A percentile compares a stretch with the other conserved stretches of the same genome.
Conservation (phyloP, 2,329 filamentous ascomycete species). For the Phialophora chinensis region DNA sequence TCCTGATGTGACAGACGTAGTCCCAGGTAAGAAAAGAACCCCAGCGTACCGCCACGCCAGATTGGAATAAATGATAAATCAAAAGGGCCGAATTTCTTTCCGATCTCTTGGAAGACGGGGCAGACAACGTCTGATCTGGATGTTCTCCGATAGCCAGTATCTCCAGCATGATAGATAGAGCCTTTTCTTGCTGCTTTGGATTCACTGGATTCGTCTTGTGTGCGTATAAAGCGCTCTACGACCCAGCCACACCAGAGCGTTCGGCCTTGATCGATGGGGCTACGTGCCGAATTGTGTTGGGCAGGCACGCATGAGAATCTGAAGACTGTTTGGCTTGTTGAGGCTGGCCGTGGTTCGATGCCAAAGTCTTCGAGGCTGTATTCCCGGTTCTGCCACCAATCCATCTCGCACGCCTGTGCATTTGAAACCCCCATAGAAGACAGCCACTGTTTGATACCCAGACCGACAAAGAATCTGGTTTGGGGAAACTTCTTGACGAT, state of each 20-base stretch:
- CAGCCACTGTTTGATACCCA: conserved; percentile 43
- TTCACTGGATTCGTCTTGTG: conserved; percentile 32
- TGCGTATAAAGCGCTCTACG: conserved; percentile 43
- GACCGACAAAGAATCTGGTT: conserved; percentile 52
- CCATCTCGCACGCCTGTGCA: conserved; percentile 53
- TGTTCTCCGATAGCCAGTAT: conserved; percentile 55
- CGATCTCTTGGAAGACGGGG: conserved; percentile 56
- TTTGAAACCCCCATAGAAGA: conserved; percentile 43
- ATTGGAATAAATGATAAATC: conserved; percentile 58
- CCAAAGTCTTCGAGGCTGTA: conserved; percentile 34
- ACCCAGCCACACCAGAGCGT: conserved; percentile 56
- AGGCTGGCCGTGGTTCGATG: conserved; percentile 27
- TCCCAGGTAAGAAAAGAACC: conserved; percentile 31
- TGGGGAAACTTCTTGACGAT: conserved; percentile 46
- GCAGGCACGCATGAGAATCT: conserved; percentile 30
- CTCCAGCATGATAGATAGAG: conserved; percentile 51
- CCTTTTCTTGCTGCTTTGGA: conserved; percentile 28
- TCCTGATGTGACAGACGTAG: conserved; percentile 47
- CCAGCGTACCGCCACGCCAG: conserved; percentile 49
- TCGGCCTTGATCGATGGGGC: conserved; percentile 47
- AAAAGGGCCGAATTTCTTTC: conserved; percentile 54
- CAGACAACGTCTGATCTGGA: conserved; percentile 48
- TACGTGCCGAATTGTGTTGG: conserved; percentile 56
- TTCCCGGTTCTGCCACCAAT: conserved; percentile 54
- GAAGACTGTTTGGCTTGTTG: conserved; percentile 17